These are phyloP conservation scores for Drechmeria coniospora DNA, from an alignment of 2,329 filamentous ascomycete genomes.

Conservation along the genomic window DNA sequence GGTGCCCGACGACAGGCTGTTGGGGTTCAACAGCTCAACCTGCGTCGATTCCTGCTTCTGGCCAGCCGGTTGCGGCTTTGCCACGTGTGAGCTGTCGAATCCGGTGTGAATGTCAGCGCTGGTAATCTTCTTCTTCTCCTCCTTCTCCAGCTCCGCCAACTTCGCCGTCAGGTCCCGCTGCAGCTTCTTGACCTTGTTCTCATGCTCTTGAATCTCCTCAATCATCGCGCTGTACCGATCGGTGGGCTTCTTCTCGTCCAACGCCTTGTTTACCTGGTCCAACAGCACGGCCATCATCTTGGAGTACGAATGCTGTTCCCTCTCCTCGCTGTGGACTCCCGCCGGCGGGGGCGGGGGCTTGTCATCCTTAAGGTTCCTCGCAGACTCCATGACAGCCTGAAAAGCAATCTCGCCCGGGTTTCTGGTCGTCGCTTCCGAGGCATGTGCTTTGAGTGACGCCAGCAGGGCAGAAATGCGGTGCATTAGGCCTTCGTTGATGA, in stretches of 20 bases:
- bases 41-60: slow-evolving; percentile 32
- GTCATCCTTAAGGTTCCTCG: slow-evolving; percentile 56
- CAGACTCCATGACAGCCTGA: slow-evolving; percentile 71
- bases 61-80: slow-evolving; percentile 37
- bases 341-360: slow-evolving; percentile 60
- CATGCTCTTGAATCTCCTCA: slow-evolving; percentile 60
- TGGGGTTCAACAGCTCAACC: slow-evolving; percentile 66
- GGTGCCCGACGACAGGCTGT: slow-evolving; percentile 14
- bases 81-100: slow-evolving; percentile 75
- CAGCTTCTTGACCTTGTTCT: slow-evolving; percentile 60
- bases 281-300: slow-evolving; percentile 98
- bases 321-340: slow-evolving; percentile 61
- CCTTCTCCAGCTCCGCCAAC: slow-evolving; percentile 67
- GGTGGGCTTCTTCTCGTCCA: slow-evolving; percentile 59
- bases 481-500: slow-evolving; percentile 84
- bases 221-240: slow-evolving; percentile 63
- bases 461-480: slow-evolving; percentile 70
- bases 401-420: slow-evolving; percentile 75
- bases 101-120: slow-evolving; percentile 80
- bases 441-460: slow-evolving; percentile 57
- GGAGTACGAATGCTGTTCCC: slow-evolving; percentile 69
- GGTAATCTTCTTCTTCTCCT: slow-evolving; percentile 81
- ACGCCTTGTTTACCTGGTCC: slow-evolving; percentile 75
- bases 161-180: slow-evolving; percentile 62
- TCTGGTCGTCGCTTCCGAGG: slow-evolving; percentile 46